A percentile compares a stretch with the other conserved stretches of the same genome.
These are phyloP conservation scores for Russula sp. DNA, from an alignment of 768 basidiomycete species.

Conservation along the genomic window DNA sequence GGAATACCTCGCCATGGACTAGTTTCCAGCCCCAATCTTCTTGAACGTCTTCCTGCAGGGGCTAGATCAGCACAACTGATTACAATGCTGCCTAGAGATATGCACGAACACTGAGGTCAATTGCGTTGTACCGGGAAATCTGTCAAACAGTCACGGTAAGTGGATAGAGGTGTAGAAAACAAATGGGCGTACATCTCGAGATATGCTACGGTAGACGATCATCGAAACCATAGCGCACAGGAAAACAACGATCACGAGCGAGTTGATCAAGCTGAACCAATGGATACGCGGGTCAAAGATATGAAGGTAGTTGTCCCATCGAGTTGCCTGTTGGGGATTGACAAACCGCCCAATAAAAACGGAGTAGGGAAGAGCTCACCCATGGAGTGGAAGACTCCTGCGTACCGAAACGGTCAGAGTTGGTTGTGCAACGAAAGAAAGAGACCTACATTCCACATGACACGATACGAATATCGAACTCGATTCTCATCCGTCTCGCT, in stretches of 20 bases:
- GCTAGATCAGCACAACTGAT: background rate
- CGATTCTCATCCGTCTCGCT: constrained; percentile 52
- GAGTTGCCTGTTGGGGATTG: constrained; percentile 55
- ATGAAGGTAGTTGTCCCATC: constrained; percentile 96
- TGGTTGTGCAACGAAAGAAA: background rate
- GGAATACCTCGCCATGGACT: constrained; percentile 93
- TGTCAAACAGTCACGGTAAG: constrained; percentile 25
- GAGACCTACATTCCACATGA: constrained; percentile 72
- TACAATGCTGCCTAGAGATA: background rate
- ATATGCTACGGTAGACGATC: constrained; percentile 79
- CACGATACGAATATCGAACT: constrained; percentile 80
- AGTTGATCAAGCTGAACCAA: constrained; percentile 94
- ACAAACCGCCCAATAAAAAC: background rate
- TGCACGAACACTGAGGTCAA: constrained; percentile 71
- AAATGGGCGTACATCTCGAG: constrained; percentile 62
- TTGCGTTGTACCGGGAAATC: constrained; percentile 92
- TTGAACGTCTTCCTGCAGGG: constrained; percentile 83
- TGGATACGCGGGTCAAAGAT: constrained; percentile 92
- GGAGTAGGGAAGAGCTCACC: constrained; percentile 35
- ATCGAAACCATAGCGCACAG: constrained; percentile 90
- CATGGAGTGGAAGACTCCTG: constrained; percentile 83
- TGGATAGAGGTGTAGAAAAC: background rate
- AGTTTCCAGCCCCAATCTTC: constrained; percentile 99
- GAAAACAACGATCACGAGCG: constrained; percentile 84
- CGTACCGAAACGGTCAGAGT: background rate